Base-by-base conservation (phyloP, 768 basidiomycete species). In the Artomyces pyxidatus region DNA sequence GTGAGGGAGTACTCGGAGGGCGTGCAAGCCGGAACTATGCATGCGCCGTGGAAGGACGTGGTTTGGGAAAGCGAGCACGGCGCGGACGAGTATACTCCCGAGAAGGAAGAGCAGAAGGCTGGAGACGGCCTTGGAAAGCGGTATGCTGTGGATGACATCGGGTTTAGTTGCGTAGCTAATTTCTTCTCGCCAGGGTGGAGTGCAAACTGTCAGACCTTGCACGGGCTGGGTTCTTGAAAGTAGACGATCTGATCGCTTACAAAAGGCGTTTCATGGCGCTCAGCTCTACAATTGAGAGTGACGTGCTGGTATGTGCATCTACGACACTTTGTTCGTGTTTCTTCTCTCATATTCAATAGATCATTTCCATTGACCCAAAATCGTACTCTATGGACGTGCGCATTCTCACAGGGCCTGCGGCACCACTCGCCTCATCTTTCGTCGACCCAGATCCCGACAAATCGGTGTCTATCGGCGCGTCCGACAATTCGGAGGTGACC, bases 1-100 rank as follows among this genome's bases (percentile, higher is more conserved):
- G 66, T 79, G 9, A 52, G 58, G 22, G 61, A 68, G 51, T 81
- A 73, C 58, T 50, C 68, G 38, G 62, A 65, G 14, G 77, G 74
- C 16, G 66, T 80, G 19, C 52, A 54, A 3, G 58, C 66, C 12
- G 80, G 79, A 1, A 70, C 65, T 7, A 47, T 78, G 28, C 71
- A 77, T 26, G 79, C 73, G 11, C 70, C 76, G 32, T 81, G 79
- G 78, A 83, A 83, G 57, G 81, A 83, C 56, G 76, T 81, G 28
- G 71, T 68, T 28, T 83, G 81, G 81, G 71, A 71, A 42, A 62
- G 61, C 32, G 71, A 74, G 5, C 72, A 78, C 10, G 17, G 16
- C 17, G 45, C 16, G 17, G 28, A 7, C 25, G 42, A 6, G n/a
- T n/a, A n/a, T n/a, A n/a, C n/a, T 47, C 38, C 48, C 32, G 21